These are phyloP conservation scores for Arctium lappa DNA, from an alignment of 129 eudicot genomes.

Conservation along the genomic window DNA sequence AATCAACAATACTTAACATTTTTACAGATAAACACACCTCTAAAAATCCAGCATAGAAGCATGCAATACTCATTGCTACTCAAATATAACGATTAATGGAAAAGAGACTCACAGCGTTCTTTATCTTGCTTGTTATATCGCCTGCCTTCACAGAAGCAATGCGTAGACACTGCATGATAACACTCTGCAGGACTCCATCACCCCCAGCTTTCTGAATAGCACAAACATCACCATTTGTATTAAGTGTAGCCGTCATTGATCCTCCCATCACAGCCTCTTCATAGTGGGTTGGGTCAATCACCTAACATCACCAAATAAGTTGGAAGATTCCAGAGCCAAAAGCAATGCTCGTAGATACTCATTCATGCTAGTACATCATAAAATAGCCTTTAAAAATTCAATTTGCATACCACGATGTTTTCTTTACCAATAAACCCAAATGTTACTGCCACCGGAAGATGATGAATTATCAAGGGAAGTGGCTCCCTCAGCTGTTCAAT, in stretches of 20 bases:
- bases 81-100: not conserved
- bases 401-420: constrained; percentile 56
- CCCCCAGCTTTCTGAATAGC: constrained; percentile 98
- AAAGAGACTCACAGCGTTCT: constrained; percentile 59
- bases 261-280: constrained; percentile 96
- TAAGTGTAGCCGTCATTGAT: constrained; percentile 80
- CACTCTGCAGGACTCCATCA: constrained; percentile 74
- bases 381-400: not conserved
- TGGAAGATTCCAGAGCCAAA: not conserved
- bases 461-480: constrained; percentile 80
- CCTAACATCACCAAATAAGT: constrained; percentile 38
- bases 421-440: constrained; percentile 77
- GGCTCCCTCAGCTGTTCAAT: constrained; percentile 74
- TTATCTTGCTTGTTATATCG: constrained; percentile 78
- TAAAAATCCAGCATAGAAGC: not conserved
- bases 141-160: constrained; percentile 83
- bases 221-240: constrained; percentile 90
- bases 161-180: constrained; percentile 88
- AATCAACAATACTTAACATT: not conserved
- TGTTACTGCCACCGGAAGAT: constrained; percentile 86
- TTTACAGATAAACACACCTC: not conserved
- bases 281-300: constrained; percentile 81
- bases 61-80: not conserved
- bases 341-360: not conserved
- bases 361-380: not conserved